Evolutionary conservation across 257 asterid species (phyloP), one percentile per base, ranked within the genome.

Genomic region (Fraxinus excelsior): DNA sequence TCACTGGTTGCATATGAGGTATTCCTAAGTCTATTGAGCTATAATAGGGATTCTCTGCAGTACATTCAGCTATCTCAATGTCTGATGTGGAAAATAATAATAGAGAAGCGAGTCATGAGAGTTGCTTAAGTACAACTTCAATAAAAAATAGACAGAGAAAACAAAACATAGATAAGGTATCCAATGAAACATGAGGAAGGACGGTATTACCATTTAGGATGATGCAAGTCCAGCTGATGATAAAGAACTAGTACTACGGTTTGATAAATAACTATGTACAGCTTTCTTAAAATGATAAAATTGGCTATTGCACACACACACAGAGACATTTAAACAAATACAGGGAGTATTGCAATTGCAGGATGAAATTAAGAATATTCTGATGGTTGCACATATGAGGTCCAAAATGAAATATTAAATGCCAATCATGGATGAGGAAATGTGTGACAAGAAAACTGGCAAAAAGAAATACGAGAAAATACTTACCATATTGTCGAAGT

Each of bases 401-500:
- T 70, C 76, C 80, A 16, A 73, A 16, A 7, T 64, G 64, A 67
- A 37, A 56, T 73, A 76, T 70, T 26, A 29, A 26, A 64, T 51
- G 76, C 56, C 58, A 44, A 65, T 29, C 42, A 49, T 25, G 58
- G 76, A 46, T 5, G 49, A 76, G 42, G 32, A 51, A 67, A 29
- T 31, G 44, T 77, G 40, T 32, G 28, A 32, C 44, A 73, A 72
- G 25, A 72, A 70, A 81, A 75, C 51, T 8, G 35, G 40, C 34
- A 46, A 76, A 26, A 35, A 21, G 32, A 70, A 53, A 66, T 31
- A 70, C 58, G 77, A 70, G 76, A 79, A 81, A 53, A 75, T n/a
- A 78, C 92, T 68, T 68, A 90, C 98, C 98, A 92, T 89, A 79
- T 92, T 90, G 70, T 94, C 97, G 53, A 92, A 88, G 86, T 87